Base-by-base conservation (phyloP, 2,329 filamentous ascomycete species). In the Plectosphaerella plurivora region DNA sequence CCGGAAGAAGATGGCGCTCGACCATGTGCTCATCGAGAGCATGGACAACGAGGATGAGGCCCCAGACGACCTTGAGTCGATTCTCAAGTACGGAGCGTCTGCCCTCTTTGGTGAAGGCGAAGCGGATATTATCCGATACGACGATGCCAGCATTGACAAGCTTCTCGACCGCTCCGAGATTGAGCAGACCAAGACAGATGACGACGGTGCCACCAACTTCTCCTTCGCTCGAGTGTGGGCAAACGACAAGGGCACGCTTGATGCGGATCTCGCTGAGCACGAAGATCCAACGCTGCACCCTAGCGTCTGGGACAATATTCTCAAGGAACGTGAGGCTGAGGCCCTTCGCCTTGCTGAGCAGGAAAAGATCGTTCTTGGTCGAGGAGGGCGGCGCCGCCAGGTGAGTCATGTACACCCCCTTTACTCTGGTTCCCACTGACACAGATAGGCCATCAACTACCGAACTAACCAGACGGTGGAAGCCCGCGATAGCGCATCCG, bases 1-100 rank as follows among this genome's bases (percentile, higher is more conserved):
- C 6, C 88, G 91, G 61, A 95, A 90, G 70, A 99, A 99, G 73
- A 91, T 99, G 84, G 91, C 91, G 0, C 80, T 99, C 1, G 94
- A 99, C 61, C 92, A 97, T 67, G 89, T 94, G 1, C 80, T 99
- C 18, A 97, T 99, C 54, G 92, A 97, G 65, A 87, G 84, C 50
- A 91, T 99, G 82, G 90, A 92, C 53, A 82, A 84, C 2, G 86
- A 92, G n/a, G 88, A 94, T 45, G 82, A 93, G 37, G 84, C 83
- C 9, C 84, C 85, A 8, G 79, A 88, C 54, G 91, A 97, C 63
- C 72, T 97, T 5, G 91, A 96, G 61, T 89, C 89, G 0, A 92
- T 97, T 55, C 77, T 99, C 39, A 88, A 87, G 59, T 88, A 95
- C 63, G 94, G 94, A 50, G 92, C 93, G 0, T 84, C 88, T 53